Percentiles rank a stretch among this genome's conserved stretches.
Evolutionary conservation across 1,139 yeast genomes (phyloP).

Genomic region (Kluyveromyces marxianus): DNA sequence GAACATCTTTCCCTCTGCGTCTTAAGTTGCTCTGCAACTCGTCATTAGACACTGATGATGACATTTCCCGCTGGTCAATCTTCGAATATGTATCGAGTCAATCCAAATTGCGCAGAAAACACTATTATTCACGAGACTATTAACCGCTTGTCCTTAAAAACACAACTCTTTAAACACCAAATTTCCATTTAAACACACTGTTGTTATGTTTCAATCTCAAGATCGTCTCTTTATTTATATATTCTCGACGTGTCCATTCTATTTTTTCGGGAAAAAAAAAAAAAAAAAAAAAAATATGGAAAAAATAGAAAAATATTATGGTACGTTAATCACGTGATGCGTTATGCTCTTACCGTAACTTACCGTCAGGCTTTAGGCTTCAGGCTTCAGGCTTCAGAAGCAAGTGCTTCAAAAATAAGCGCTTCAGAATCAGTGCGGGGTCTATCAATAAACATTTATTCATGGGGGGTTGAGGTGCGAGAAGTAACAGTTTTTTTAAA

Average conservation of each 20-base stretch:
- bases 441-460: too few species aligned
- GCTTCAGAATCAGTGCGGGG: too few species aligned
- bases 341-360: too few species aligned
- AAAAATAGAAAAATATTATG: not conserved
- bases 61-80: slow-evolving; percentile 1
- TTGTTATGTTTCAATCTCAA: not conserved
- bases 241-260: slow-evolving; percentile 5
- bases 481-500: not conserved
- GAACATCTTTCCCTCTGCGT: slow-evolving; percentile 9
- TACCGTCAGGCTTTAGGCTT: too few species aligned
- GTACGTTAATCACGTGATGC: not conserved
- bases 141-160: too few species aligned
- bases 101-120: not conserved
- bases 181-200: not conserved
- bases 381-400: too few species aligned
- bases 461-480: not conserved
- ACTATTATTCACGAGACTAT: too few species aligned
- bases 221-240: not conserved
- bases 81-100: not conserved
- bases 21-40: slow-evolving; percentile 8
- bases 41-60: slow-evolving; percentile 2
- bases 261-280: not conserved
- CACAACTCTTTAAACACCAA: not conserved
- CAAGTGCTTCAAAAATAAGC: too few species aligned
- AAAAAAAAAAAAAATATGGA: not conserved